phyloP scores from a whole-genome alignment of 1,284 basidiomycete species.

The Cryptococcus amylolentus region DNA sequence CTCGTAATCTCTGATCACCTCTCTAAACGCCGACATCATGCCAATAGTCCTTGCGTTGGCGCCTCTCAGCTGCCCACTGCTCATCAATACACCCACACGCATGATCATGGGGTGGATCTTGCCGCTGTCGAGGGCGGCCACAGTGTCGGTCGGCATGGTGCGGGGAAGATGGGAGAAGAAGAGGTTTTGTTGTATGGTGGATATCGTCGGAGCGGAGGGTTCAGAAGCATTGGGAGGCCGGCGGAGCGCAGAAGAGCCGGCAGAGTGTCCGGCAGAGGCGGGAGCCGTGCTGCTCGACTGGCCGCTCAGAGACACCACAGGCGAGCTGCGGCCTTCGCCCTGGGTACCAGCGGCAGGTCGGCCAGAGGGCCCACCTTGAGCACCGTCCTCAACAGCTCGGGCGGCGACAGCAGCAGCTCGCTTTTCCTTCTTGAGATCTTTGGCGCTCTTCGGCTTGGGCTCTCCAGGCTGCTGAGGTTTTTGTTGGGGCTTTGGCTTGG shows the following conservation, averaged over 20 bases:
- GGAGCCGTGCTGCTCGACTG: background rate
- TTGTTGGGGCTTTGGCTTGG: background rate
- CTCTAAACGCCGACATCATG: conserved; percentile 52
- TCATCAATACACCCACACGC: conserved; percentile 45
- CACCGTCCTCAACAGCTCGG: conserved; percentile 9
- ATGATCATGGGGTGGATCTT: conserved; percentile 47
- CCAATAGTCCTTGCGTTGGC: conserved; percentile 53
- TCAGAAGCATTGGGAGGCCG: conserved; percentile 16
- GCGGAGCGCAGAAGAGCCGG: conserved; percentile 18
- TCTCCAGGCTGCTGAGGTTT: conserved; percentile 5
- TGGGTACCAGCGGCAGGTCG: background rate
- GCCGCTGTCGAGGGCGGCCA: conserved; percentile 25
- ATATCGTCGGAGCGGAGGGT: conserved; percentile 8
- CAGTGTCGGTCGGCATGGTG: conserved; percentile 31
- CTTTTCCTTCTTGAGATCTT: conserved; percentile 48
- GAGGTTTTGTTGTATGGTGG: conserved; percentile 17
- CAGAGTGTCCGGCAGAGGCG: background rate
- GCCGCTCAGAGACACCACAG: background rate
- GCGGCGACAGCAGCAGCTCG: conserved; percentile 47
- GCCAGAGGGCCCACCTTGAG: conserved; percentile 1
- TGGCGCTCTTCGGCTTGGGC: conserved; percentile 37
- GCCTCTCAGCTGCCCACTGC: conserved; percentile 43
- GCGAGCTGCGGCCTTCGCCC: background rate
- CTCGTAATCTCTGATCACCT: conserved; percentile 48
- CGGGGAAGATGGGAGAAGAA: conserved; percentile 66